phyloP scores from a whole-genome alignment of 345 rosid genomes.

The Hibiscus tridactylites region DNA sequence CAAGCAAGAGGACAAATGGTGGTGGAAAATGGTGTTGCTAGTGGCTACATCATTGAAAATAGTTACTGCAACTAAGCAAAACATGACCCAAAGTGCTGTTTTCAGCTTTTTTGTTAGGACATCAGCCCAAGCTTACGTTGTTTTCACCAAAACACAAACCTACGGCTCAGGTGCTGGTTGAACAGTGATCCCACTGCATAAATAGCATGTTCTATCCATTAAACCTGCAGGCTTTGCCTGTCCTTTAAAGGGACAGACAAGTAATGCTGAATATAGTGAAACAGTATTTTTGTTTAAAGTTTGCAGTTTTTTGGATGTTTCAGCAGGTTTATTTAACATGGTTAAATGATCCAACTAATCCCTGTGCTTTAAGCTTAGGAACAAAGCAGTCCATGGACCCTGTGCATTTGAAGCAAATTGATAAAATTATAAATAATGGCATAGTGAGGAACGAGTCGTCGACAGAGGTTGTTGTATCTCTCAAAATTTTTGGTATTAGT shows the following conservation, averaged over 20 bases:
- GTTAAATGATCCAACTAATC: too few relatives aligned
- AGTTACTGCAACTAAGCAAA: conserved; percentile 20
- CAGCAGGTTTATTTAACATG: too few relatives aligned
- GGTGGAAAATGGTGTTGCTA: conserved; percentile 60
- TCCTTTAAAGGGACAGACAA: background rate
- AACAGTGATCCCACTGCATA: conserved; percentile 8
- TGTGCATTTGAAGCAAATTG: too few relatives aligned
- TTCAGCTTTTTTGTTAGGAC: conserved; percentile 16
- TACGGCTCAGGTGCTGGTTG: conserved; percentile 20
- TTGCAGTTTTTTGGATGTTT: too few relatives aligned
- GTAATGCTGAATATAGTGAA: background rate
- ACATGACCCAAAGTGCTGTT: conserved; percentile 11
- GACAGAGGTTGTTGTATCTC: too few relatives aligned
- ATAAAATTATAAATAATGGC: too few relatives aligned
- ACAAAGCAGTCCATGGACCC: too few relatives aligned
- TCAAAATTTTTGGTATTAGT: too few relatives aligned
- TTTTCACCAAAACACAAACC: conserved; percentile 13
- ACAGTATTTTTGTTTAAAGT: background rate
- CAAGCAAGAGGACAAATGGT: conserved; percentile 38
- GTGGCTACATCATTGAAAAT: conserved; percentile 36
- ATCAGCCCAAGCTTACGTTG: conserved; percentile 11
- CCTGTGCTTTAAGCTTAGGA: too few relatives aligned
- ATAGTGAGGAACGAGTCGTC: too few relatives aligned
- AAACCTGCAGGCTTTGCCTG: background rate
- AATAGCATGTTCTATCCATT: background rate